Conservation (phyloP, 2,329 filamentous ascomycete species). For the Fusarium sp. region DNA sequence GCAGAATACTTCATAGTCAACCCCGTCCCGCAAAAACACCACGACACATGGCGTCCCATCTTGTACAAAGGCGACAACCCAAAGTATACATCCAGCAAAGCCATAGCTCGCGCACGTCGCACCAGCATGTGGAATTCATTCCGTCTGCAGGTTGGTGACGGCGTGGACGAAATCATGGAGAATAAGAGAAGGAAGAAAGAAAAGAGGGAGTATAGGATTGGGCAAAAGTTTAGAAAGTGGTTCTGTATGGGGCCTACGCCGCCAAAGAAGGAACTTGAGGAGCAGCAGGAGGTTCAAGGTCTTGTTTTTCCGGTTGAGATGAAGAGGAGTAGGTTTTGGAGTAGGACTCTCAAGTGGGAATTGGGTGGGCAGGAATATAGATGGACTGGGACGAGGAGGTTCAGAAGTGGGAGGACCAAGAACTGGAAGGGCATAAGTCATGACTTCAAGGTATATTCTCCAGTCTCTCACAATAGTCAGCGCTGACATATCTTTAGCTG, state of each 20-base stretch:
- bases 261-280: slow-evolving; percentile 11
- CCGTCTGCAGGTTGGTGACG: slow-evolving; percentile 26
- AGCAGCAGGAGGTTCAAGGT: slow-evolving; percentile 4
- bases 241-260: slow-evolving; percentile 7
- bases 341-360: slow-evolving; percentile 17
- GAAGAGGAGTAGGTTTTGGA: slow-evolving; percentile 2
- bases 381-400: slow-evolving; percentile 22
- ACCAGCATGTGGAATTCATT: slow-evolving; percentile 33
- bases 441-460: slow-evolving; percentile 14
- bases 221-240: slow-evolving; percentile 10
- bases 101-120: slow-evolving; percentile 15
- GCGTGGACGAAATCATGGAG: slow-evolving; percentile 20
- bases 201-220: not conserved
- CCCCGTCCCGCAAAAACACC: slow-evolving; percentile 31
- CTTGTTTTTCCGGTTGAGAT: slow-evolving; percentile 3
- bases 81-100: slow-evolving; percentile 23
- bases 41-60: slow-evolving; percentile 25
- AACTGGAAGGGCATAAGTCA: slow-evolving; percentile 17
- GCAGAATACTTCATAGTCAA: slow-evolving; percentile 29
- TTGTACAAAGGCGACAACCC: slow-evolving; percentile 34
- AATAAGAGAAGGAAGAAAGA: slow-evolving; percentile 16
- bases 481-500: not conserved
- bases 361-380: slow-evolving; percentile 10
- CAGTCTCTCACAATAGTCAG: not conserved
- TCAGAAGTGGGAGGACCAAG: not conserved